These are phyloP conservation scores for Saccharomyces eubayanus DNA, from an alignment of 805 yeast genomes.

Conservation along the genomic window DNA sequence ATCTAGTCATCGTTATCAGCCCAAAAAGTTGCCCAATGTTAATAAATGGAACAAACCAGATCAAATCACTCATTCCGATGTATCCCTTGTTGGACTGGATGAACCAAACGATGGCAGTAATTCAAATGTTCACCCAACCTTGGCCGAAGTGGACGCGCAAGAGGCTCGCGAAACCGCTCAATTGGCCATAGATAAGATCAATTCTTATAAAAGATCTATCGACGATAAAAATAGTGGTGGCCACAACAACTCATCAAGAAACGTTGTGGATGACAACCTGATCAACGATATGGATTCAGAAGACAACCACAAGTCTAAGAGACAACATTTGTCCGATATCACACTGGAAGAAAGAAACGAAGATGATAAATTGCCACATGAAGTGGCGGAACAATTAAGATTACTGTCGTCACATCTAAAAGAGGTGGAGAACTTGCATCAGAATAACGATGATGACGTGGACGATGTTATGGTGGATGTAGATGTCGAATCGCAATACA, in stretches of 20 bases:
- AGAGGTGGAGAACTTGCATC: slow-evolving; percentile 23
- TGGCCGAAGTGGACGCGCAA: slow-evolving; percentile 11
- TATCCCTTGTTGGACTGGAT: background rate
- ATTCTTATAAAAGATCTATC: slow-evolving; percentile 14
- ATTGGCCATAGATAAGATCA: slow-evolving; percentile 21
- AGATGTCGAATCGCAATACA: slow-evolving; percentile 16
- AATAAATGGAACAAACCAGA: background rate
- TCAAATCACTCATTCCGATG: background rate
- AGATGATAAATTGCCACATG: slow-evolving; percentile 30
- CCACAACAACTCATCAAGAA: slow-evolving; percentile 12
- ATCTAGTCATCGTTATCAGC: background rate
- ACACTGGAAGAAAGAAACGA: background rate
- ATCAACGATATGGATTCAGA: slow-evolving; percentile 17
- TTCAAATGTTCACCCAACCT: slow-evolving; percentile 3
- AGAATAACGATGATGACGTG: slow-evolving; percentile 4
- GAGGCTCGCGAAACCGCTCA: slow-evolving; percentile 24
- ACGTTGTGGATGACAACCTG: slow-evolving; percentile 6
- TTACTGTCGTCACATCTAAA: slow-evolving; percentile 30
- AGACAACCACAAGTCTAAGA: background rate
- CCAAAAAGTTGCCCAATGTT: background rate
- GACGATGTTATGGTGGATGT: slow-evolving; percentile 21
- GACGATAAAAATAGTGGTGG: background rate
- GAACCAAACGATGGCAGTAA: background rate
- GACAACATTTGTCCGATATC: background rate
- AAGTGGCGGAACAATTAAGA: slow-evolving; percentile 31